Base-by-base conservation (phyloP, 495 filamentous ascomycete species). In the Astrothelium subdiscretum region DNA sequence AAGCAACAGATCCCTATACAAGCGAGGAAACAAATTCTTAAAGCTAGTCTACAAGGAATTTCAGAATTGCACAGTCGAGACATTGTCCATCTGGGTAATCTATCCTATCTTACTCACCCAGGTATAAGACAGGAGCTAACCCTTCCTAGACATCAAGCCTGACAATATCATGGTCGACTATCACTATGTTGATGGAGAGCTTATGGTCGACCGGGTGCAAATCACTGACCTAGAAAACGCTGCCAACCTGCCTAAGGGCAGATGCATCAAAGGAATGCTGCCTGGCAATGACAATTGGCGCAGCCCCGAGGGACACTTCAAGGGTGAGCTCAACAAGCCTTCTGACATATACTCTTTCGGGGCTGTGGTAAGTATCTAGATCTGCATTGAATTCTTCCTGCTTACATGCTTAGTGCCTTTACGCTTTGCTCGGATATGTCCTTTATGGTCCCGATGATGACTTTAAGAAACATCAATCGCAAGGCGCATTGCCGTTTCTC, bases 311-410 rank as follows among this genome's bases (percentile, higher is more conserved):
- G 65, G 42, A 22, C 63, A 67, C 51, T 22, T 59, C 57, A 32
- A 58, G 38, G 65, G 65, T 29, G 48, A 59, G 27, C 44, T 67
- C 63, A 67, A 67, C 65, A 67, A 67, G 43, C 65, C 65, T 1
- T 26, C 65, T 29, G 65, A 65, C 58, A 67, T 67, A 20, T 67
- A 63, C 65, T 67, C 63, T 40, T 67, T 67, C 43, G 65, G 65
- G 2, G 54, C 57, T 48, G 58, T 67, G 57, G 65, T 67, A 62
- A 67, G 57, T 65, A 38, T 38, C 32, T 38, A 61, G 59, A 31
- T 59, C 29, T 1, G 31, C 26, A 24, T 27, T 38, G 31, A 24
- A 35, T 27, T 40, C 22, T 38, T 65, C 61, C 15, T 62, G 42
- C 62, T 64, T 32, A 62, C 18, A 61, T 1, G 6, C 31, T 62